Evolutionary conservation across 1,139 yeast genomes (phyloP).

Genomic region (Hanseniaspora uvarum): DNA sequence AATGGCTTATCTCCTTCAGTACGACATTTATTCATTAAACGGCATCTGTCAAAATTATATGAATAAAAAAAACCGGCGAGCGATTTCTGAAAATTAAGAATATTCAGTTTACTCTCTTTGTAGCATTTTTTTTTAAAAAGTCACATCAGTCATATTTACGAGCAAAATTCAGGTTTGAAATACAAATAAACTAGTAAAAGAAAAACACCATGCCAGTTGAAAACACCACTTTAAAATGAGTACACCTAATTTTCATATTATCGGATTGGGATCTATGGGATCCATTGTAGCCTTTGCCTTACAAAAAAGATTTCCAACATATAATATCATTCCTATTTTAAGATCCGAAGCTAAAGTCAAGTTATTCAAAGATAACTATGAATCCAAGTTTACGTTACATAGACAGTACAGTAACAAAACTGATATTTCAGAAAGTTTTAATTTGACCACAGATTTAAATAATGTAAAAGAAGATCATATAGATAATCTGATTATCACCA

Average conservation of each 20-base stretch:
- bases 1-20: too few relatives aligned
- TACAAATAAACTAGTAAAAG: neutral
- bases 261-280: constrained; percentile 32
- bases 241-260: constrained; percentile 25
- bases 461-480: constrained; percentile 30
- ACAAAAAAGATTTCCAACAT: constrained; percentile 21
- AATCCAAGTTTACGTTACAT: constrained; percentile 28
- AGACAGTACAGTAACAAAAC: constrained; percentile 25
- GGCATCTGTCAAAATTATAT: neutral
- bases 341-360: constrained; percentile 27
- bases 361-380: constrained; percentile 26
- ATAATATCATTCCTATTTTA: constrained; percentile 26
- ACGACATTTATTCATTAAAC: too few relatives aligned
- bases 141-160: too few relatives aligned
- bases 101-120: neutral
- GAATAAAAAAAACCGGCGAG: neutral
- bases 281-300: constrained; percentile 28
- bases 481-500: constrained; percentile 51
- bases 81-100: neutral
- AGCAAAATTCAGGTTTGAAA: too few relatives aligned
- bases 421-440: constrained; percentile 21
- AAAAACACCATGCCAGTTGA: neutral
- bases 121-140: neutral
- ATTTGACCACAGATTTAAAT: constrained; percentile 28
- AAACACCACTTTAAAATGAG: neutral